Conservation (phyloP, 2,329 filamentous ascomycete species). For the Coniochaeta sp. region DNA sequence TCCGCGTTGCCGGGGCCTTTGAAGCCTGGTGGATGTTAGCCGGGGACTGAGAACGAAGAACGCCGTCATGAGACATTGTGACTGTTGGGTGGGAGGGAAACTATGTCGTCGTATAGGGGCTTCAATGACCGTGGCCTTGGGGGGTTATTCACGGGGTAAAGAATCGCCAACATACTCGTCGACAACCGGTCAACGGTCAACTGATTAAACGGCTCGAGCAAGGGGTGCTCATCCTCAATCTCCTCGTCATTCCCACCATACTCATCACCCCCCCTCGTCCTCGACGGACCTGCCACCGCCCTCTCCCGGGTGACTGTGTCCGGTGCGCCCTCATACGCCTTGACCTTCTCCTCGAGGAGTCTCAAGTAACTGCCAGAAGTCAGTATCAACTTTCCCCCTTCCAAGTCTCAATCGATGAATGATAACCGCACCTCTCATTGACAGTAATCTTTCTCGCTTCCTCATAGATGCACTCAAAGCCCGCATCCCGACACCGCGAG, state of each 20-base stretch:
- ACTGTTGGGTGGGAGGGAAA: too few relatives aligned
- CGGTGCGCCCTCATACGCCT: constrained; percentile 17
- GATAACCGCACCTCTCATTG: constrained; percentile 22
- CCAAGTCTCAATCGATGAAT: neutral
- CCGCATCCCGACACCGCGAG: constrained; percentile 23
- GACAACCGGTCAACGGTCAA: constrained; percentile 23
- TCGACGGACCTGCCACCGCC: neutral
- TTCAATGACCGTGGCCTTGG: too few relatives aligned
- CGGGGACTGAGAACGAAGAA: neutral
- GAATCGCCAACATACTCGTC: constrained; percentile 15
- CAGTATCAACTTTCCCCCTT: neutral
- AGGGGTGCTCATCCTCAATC: constrained; percentile 22
- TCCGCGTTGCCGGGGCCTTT: constrained; percentile 30
- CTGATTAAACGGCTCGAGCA: constrained; percentile 27
- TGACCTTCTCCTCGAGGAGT: constrained; percentile 25
- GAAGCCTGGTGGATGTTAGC: constrained; percentile 12
- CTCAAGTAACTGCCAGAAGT: constrained; percentile 21
- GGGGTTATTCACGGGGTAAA: neutral
- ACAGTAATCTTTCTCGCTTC: constrained; percentile 26
- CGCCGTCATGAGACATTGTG: neutral
- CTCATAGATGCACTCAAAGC: constrained; percentile 25
- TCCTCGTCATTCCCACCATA: constrained; percentile 17
- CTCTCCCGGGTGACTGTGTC: neutral
- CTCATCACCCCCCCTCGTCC: neutral
- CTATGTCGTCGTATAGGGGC: constrained; percentile 9